These are phyloP conservation scores for Botrytis paeoniae DNA, from an alignment of 2,329 filamentous ascomycete genomes.

Conservation along the genomic window DNA sequence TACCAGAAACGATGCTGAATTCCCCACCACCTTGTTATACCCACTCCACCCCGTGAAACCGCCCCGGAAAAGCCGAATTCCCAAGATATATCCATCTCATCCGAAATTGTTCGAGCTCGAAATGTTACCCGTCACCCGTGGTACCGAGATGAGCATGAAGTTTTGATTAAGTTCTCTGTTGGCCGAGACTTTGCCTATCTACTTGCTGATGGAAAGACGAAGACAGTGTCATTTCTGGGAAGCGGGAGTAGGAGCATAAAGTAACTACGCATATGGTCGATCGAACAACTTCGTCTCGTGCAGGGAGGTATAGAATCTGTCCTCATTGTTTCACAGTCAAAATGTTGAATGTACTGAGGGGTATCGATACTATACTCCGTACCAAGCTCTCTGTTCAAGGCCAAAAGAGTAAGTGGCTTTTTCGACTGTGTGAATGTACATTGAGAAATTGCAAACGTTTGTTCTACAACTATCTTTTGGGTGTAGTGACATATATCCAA, in stretches of 20 bases:
- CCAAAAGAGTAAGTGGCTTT: neutral
- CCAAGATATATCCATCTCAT: constrained; percentile 12
- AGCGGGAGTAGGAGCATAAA: neutral
- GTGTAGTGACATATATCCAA: neutral
- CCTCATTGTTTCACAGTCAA: neutral
- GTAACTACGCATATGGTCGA: neutral
- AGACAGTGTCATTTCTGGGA: too few relatives aligned
- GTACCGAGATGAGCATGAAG: neutral
- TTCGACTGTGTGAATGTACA: neutral
- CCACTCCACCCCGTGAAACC: neutral
- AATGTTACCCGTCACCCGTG: neutral
- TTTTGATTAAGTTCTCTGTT: neutral
- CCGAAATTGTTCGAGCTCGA: neutral
- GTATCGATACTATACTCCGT: too few relatives aligned
- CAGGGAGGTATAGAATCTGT: neutral
- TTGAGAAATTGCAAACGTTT: neutral
- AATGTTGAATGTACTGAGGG: neutral
- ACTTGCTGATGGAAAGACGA: too few relatives aligned
- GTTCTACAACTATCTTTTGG: neutral
- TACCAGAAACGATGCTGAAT: neutral
- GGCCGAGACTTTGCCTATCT: neutral
- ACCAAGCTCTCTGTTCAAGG: neutral
- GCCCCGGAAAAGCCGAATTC: constrained; percentile 13
- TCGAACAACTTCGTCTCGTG: neutral
- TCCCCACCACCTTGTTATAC: neutral